Conservation (phyloP, 2,329 filamentous ascomycete species). For the Xylaria sp. region DNA sequence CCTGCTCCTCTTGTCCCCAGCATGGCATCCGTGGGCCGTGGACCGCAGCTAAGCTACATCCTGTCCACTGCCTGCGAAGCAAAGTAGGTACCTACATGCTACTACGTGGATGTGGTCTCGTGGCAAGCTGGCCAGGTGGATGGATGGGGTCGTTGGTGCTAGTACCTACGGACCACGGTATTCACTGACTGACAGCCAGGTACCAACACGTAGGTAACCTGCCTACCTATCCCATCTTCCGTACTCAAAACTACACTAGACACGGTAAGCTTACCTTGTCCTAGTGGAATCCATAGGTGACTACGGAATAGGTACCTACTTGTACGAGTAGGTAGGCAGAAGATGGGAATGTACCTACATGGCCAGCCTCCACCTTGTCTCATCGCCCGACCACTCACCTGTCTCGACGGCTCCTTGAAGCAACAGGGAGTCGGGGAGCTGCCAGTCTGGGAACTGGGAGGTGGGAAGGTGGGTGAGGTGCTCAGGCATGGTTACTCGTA, state of each 20-base stretch:
- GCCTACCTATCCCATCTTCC: not conserved
- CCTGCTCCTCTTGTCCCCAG: not conserved
- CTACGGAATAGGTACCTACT: not conserved
- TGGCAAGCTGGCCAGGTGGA: conserved; percentile 1
- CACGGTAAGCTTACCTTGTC: not conserved
- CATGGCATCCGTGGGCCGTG: too few relatives aligned
- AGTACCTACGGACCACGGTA: not conserved
- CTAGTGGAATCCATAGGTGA: not conserved
- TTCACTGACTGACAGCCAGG: not conserved
- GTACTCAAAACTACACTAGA: not conserved
- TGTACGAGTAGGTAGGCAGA: not conserved
- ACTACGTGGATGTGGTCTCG: conserved; percentile 5
- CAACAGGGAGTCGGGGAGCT: not conserved
- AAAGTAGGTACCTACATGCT: not conserved
- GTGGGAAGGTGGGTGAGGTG: not conserved
- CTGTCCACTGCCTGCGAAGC: not conserved
- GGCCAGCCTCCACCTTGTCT: conserved; percentile 6
- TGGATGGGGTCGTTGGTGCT: not conserved
- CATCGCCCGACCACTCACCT: not conserved
- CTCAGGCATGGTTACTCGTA: conserved; percentile 8
- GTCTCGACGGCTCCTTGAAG: not conserved
- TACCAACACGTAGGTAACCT: not conserved
- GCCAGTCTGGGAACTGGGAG: not conserved
- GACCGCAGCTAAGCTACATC: not conserved
- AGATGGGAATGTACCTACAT: not conserved